Percentiles rank a stretch among this genome's conserved stretches.
Conservation (phyloP, 805 yeast genomes). For the Yarrowia osloensis region DNA sequence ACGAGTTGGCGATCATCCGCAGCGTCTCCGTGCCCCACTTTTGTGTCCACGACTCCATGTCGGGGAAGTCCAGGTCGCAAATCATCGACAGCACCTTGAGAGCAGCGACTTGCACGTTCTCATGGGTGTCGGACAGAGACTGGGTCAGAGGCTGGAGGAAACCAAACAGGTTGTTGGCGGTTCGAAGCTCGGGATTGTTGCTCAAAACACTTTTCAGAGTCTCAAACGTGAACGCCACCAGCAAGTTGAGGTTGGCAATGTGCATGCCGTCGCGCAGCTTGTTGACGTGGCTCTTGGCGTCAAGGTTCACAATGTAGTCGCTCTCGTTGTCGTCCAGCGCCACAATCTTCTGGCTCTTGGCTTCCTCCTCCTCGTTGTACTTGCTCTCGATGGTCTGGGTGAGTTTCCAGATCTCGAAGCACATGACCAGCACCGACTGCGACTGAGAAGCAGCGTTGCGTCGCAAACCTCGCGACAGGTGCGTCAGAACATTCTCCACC, state of each 20-base stretch:
- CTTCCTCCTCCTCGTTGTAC: constrained; percentile 37
- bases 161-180: constrained; percentile 62
- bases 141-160: constrained; percentile 72
- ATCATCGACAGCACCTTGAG: constrained; percentile 62
- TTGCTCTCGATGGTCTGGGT: constrained; percentile 36
- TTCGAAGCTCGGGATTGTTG: constrained; percentile 60
- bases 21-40: constrained; percentile 41
- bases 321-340: constrained; percentile 46
- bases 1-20: constrained; percentile 68
- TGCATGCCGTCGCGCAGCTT: constrained; percentile 41
- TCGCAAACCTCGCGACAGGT: constrained; percentile 76
- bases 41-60: constrained; percentile 44
- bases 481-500: constrained; percentile 73
- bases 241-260: constrained; percentile 56
- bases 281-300: constrained; percentile 45
- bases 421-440: constrained; percentile 62
- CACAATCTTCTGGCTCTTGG: constrained; percentile 32
- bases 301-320: constrained; percentile 74
- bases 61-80: constrained; percentile 63
- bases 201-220: constrained; percentile 69
- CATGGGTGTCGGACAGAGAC: constrained; percentile 66
- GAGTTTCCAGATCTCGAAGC: constrained; percentile 69
- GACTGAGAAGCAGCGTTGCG: constrained; percentile 63
- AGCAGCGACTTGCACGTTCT: constrained; percentile 70
- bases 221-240: constrained; percentile 78